phyloP scores from a whole-genome alignment of 1,284 basidiomycete genomes.

The Trichosporon faecale region DNA sequence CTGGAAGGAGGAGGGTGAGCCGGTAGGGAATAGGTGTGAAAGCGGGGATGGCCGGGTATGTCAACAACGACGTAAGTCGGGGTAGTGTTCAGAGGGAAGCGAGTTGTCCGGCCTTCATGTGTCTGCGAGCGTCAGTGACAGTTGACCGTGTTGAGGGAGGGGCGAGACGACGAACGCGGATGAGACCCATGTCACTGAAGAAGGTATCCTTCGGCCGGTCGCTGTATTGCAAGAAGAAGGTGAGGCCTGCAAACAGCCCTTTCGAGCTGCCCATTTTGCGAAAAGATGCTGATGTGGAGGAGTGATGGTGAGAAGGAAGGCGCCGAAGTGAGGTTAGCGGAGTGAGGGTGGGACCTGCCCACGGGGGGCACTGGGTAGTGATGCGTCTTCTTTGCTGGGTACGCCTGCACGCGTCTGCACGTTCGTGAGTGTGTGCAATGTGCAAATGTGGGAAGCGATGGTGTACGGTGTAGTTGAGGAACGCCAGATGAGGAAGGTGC shows the following conservation, averaged over 20 bases:
- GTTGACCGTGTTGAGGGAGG: neutral
- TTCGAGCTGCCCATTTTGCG: neutral
- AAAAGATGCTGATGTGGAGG: neutral
- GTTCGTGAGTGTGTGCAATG: too few species aligned
- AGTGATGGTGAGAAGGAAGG: neutral
- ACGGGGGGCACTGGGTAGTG: too few species aligned
- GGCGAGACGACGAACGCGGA: neutral
- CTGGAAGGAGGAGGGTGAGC: neutral
- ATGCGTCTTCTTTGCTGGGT: too few species aligned
- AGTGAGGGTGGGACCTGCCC: too few species aligned
- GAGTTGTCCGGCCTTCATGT: neutral
- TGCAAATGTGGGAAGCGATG: too few species aligned
- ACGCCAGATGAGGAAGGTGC: too few species aligned
- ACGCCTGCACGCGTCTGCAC: too few species aligned
- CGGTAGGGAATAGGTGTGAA: neutral
- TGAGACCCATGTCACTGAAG: neutral
- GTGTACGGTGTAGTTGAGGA: too few species aligned
- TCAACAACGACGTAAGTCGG: slow-evolving; percentile 14
- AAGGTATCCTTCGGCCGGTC: neutral
- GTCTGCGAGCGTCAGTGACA: neutral
- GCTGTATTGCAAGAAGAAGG: neutral
- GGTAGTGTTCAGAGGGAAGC: neutral
- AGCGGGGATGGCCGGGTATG: neutral
- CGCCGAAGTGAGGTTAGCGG: too few species aligned
- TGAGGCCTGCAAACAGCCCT: neutral